Base-by-base conservation (phyloP, 2,329 filamentous ascomycete genomes). In the Pseudogymnoascus sp. region DNA sequence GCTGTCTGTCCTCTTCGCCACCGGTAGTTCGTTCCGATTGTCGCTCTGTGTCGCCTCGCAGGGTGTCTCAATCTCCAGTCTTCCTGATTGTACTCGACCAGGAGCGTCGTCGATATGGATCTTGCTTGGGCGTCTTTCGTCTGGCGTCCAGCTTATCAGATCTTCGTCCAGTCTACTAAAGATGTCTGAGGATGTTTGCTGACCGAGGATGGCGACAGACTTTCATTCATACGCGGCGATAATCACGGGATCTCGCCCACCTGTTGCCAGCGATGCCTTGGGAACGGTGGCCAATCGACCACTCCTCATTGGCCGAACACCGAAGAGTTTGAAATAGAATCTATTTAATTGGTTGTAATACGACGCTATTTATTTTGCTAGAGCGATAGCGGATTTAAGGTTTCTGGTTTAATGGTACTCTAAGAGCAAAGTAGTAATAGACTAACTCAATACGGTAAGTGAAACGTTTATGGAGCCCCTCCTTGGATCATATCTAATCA, bases 401-500 rank as follows among this genome's bases (percentile, higher is more conserved):
- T 56, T 56, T 56, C 28, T 56, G 49, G 28, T 14, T 56, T 56
- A 56, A 28, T 34, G 49, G 4, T 14, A 16, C 34, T 18, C 9
- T 56, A 56, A 16, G 49, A 34, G 11, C 9, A 21, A 56, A 34
- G 49, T 4, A 21, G 49, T 56, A 56, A 56, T 36, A 34, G 9
- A 7, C 49, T 56, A 56, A 34, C 49, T 56, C 1, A 8, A 56
- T 36, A 56, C 16, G 16, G 49, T 56, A 56, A 56, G 49, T 34
- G 49, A 56, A 56, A 56, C 28, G 49, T 21, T 36, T 56, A 34
- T 56, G 49, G 28, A 56, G 49, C 49, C 49, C 49, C 49, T 18
- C 49, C 34, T 56, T 56, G 49, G 49, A 56, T 56, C 49, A 56
- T 56, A 56, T 56, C 49, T 56, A 56, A 56, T 56, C 49, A 56